Conservation (phyloP, 2,329 filamentous ascomycete genomes). For the Sphaerulina populicola region DNA sequence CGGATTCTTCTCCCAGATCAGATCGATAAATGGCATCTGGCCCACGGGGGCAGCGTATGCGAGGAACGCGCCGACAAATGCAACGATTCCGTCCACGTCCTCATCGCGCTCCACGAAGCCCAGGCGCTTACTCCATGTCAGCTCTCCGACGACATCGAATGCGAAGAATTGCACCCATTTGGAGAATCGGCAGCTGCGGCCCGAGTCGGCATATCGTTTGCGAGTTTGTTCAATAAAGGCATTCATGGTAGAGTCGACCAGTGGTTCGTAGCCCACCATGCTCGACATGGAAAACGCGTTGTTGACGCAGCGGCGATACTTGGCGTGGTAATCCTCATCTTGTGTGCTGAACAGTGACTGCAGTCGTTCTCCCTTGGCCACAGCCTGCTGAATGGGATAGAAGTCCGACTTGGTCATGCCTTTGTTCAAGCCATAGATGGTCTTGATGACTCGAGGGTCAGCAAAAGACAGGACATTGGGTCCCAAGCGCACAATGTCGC, state of each 20-base stretch:
- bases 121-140: slow-evolving; percentile 66
- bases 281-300: slow-evolving; percentile 69
- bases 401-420: slow-evolving; percentile 75
- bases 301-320: slow-evolving; percentile 67
- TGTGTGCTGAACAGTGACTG: slow-evolving; percentile 69
- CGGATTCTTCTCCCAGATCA: slow-evolving; percentile 65
- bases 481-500: slow-evolving; percentile 65
- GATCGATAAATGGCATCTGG: slow-evolving; percentile 65
- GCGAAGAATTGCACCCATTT: slow-evolving; percentile 73
- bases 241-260: slow-evolving; percentile 66
- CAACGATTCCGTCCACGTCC: slow-evolving; percentile 67
- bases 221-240: slow-evolving; percentile 54
- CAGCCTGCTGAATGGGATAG: slow-evolving; percentile 68
- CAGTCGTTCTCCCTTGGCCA: slow-evolving; percentile 58
- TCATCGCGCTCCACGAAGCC: slow-evolving; percentile 67
- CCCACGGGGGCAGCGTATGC: slow-evolving; percentile 65
- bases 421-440: slow-evolving; percentile 75
- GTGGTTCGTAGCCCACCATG: slow-evolving; percentile 69
- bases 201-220: slow-evolving; percentile 36
- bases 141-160: slow-evolving; percentile 71
- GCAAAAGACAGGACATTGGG: slow-evolving; percentile 68
- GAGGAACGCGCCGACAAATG: slow-evolving; percentile 56
- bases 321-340: slow-evolving; percentile 65
- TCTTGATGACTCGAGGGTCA: slow-evolving; percentile 62
- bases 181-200: slow-evolving; percentile 53